A percentile compares a stretch with the other conserved stretches of the same genome.
phyloP scores from a whole-genome alignment of 75 land plant genomes.

The Cryptomeria japonica region DNA sequence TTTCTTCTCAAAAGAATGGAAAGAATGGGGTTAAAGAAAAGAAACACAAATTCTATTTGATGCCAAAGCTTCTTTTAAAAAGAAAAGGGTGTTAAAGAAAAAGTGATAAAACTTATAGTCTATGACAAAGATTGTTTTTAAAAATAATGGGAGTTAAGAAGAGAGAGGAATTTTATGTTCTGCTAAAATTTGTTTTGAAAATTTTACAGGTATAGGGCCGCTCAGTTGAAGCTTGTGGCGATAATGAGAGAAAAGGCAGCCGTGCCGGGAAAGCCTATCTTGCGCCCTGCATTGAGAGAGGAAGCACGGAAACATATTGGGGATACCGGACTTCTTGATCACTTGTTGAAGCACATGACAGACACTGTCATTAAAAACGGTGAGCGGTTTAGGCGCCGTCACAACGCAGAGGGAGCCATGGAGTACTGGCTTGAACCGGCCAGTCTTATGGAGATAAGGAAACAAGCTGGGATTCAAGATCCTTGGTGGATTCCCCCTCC shows the following conservation, averaged over 20 bases:
- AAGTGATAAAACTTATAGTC: no score
- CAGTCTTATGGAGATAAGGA: conserved; percentile 56
- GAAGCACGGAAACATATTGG: conserved; percentile 85
- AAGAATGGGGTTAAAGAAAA: no score
- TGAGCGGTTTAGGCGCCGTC: conserved; percentile 67
- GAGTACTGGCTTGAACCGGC: conserved; percentile 94
- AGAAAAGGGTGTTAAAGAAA: no score
- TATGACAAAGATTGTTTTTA: no score
- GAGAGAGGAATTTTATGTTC: no score
- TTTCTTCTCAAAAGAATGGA: no score
- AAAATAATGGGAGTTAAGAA: no score
- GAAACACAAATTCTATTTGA: no score
- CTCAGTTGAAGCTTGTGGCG: conserved; percentile 69
- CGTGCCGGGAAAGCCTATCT: conserved; percentile 54
- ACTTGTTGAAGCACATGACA: conserved; percentile 86
- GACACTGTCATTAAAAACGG: conserved; percentile 73
- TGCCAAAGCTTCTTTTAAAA: no score
- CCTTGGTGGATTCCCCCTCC: conserved; percentile 90
- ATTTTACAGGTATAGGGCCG: conserved; percentile 71
- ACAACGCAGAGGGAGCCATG: conserved; percentile 93
- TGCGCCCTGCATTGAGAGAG: conserved; percentile 59
- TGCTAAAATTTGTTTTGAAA: no score
- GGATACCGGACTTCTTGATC: conserved; percentile 85
- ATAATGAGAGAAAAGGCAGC: conserved; percentile 70
- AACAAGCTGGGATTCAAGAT: conserved; percentile 73